These are phyloP conservation scores for Citrullus colocynthis DNA, from an alignment of 306 rosid genomes.

Conservation along the genomic window DNA sequence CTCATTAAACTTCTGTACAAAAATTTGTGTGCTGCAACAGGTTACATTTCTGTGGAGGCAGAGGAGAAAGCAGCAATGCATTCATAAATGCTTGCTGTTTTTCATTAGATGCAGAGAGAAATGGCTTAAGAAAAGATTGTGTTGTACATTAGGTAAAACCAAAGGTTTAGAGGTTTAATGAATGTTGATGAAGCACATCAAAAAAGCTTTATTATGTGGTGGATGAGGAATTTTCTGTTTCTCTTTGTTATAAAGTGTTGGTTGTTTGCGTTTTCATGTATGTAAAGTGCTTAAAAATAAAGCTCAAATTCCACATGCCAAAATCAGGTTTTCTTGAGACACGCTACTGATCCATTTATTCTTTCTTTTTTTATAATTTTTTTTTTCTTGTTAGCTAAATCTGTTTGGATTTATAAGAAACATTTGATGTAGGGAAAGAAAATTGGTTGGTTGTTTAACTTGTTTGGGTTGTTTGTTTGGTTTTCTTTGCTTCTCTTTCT, in stretches of 20 bases:
- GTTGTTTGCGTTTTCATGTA: constrained; percentile 2
- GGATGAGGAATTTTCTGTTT: neutral
- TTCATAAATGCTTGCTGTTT: neutral
- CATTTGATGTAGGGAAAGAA: neutral
- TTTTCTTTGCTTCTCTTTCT: neutral
- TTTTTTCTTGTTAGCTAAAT: neutral
- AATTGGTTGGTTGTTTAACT: neutral
- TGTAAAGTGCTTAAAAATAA: neutral
- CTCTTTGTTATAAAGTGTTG: neutral
- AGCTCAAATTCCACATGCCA: constrained; percentile 1
- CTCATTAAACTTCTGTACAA: neutral
- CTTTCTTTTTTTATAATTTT: neutral
- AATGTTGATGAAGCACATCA: neutral
- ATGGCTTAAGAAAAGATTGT: neutral
- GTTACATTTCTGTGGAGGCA: neutral
- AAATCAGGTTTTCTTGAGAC: neutral
- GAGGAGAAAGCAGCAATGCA: neutral
- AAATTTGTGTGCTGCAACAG: neutral
- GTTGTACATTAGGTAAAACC: neutral
- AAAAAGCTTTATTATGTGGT: neutral
- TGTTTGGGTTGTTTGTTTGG: neutral
- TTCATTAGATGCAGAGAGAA: neutral
- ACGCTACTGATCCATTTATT: neutral
- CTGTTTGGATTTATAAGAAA: neutral
- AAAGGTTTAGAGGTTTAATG: neutral